These are phyloP conservation scores for Anthostomella pinea DNA, from an alignment of 2,329 filamentous ascomycete species.

Conservation along the genomic window DNA sequence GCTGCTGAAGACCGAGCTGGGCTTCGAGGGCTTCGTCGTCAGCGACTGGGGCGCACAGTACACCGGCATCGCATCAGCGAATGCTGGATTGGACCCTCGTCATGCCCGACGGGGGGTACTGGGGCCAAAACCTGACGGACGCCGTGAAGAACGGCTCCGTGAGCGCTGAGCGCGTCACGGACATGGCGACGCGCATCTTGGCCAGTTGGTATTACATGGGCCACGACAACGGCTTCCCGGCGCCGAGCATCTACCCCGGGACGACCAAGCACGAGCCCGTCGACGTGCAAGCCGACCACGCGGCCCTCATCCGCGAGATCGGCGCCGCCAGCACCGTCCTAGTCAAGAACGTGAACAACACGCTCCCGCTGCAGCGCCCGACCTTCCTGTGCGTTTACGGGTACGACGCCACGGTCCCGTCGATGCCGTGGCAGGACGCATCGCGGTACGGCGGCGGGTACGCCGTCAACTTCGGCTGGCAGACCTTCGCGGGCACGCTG, in stretches of 20 bases:
- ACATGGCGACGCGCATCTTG: slow-evolving; percentile 81
- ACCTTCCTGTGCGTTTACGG: slow-evolving; percentile 15
- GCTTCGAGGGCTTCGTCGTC: slow-evolving; percentile 71
- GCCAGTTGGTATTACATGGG: slow-evolving; percentile 85
- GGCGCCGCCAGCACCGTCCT: slow-evolving; percentile 76
- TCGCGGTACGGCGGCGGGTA: slow-evolving; percentile 10
- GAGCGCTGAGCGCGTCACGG: slow-evolving; percentile 73
- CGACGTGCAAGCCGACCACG: slow-evolving; percentile 69
- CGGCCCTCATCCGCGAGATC: slow-evolving; percentile 67
- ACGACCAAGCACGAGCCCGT: slow-evolving; percentile 61
- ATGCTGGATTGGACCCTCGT: slow-evolving; percentile 76
- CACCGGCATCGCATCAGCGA: slow-evolving; percentile 71
- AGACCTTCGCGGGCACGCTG: slow-evolving; percentile 62
- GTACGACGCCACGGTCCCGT: slow-evolving; percentile 52
- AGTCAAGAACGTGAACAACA: slow-evolving; percentile 63
- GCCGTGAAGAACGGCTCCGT: slow-evolving; percentile 78
- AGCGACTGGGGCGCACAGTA: slow-evolving; percentile 82
- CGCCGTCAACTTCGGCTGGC: slow-evolving; percentile 11
- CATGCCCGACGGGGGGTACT: slow-evolving; percentile 68
- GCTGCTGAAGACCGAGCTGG: slow-evolving; percentile 66
- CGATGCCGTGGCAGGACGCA: slow-evolving; percentile 9
- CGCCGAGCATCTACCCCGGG: slow-evolving; percentile 61
- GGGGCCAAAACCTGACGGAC: slow-evolving; percentile 69
- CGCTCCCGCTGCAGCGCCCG: slow-evolving; percentile 14
- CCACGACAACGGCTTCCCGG: slow-evolving; percentile 68